Evolutionary conservation across 352 stramenopile genomes (phyloP), one percentile per base, ranked within the genome.

Genomic region (Phytophthora agathidicida): DNA sequence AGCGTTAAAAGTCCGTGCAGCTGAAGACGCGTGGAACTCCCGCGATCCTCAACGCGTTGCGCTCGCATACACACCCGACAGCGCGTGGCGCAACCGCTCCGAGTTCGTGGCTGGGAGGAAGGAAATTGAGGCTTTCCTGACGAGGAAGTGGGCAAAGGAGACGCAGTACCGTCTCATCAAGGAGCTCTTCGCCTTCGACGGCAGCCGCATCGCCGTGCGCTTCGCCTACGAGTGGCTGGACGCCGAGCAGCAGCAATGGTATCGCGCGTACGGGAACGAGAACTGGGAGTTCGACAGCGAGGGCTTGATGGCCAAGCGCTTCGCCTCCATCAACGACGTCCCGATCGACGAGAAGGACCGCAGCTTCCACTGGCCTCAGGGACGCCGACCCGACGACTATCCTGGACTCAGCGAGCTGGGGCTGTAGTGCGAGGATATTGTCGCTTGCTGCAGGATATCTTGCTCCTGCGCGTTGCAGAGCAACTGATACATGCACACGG

Each of bases 1-100:
- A 4, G 58, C 75, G 1, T 2, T 88, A 3, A 97, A 97, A 66
- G 86, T 95, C 27, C 86, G 88, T 11, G 77, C 79, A 2, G 90
- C 90, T 0, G 90, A 97, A 38, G 87, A 97, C 58, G 90, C 83
- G 20, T 97, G 90, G 90, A 97, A 97, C 75, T 80, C 72, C 5
- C 69, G 82, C 5, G 83, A 97, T 16, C 80, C 88, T 3, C 46
- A 66, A 5, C 66, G 66, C 9, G 88, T 97, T n/a, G 79, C 80
- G 23, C 73, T 90, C 39, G 90, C 86, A 16, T 97, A 97, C 73
- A 91, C 83, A 0, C 33, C 46, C 4, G 83, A 95, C 75, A 96
- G 83, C 36, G 54, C 48, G 45, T 96, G 90, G 88, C 78, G 90
- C 58, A 96, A 96, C 65, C 88, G 90, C 13, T 81, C 68, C 28